A percentile compares a stretch with the other conserved stretches of the same genome.
phyloP scores from a whole-genome alignment of 345 rosid genomes.

The Camelina laxa region DNA sequence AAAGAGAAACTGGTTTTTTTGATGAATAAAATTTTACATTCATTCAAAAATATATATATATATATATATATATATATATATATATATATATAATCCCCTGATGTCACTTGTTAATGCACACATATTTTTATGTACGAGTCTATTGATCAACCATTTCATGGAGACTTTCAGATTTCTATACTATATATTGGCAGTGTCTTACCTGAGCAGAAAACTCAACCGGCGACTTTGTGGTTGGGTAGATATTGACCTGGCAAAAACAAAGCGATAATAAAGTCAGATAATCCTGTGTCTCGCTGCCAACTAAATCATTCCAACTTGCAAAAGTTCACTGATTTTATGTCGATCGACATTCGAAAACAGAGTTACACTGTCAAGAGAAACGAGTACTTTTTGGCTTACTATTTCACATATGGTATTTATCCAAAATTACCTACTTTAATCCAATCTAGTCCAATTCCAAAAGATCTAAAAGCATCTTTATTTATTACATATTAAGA shows the following conservation, averaged over 20 bases:
- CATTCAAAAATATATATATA: too few relatives aligned
- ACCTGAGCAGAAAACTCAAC: slow-evolving; percentile 88
- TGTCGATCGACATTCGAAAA: slow-evolving; percentile 83
- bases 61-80: too few relatives aligned
- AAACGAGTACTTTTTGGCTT: too few relatives aligned
- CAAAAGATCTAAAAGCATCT: too few relatives aligned
- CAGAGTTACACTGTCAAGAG: too few relatives aligned
- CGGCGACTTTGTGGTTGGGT: slow-evolving; percentile 85
- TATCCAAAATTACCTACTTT: too few relatives aligned
- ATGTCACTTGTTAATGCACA: slow-evolving; percentile 59
- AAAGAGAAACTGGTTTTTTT: too few relatives aligned
- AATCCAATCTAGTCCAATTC: too few relatives aligned
- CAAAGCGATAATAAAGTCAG: background rate
- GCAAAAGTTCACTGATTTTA: slow-evolving; percentile 72
- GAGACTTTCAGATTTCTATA: background rate
- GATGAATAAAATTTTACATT: too few relatives aligned
- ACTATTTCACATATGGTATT: too few relatives aligned
- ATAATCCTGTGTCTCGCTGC: background rate
- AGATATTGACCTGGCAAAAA: slow-evolving; percentile 70
- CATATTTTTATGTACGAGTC: background rate
- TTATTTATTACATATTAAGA: too few relatives aligned
- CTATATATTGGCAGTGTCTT: background rate
- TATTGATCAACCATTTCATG: slow-evolving; percentile 7
- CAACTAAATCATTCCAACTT: slow-evolving; percentile 5
- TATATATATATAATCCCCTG: slow-evolving; percentile 94